Percentiles rank a stretch among this genome's conserved stretches.
phyloP scores from a whole-genome alignment of 2,329 filamentous ascomycete species.

The Colletotrichum sp. region DNA sequence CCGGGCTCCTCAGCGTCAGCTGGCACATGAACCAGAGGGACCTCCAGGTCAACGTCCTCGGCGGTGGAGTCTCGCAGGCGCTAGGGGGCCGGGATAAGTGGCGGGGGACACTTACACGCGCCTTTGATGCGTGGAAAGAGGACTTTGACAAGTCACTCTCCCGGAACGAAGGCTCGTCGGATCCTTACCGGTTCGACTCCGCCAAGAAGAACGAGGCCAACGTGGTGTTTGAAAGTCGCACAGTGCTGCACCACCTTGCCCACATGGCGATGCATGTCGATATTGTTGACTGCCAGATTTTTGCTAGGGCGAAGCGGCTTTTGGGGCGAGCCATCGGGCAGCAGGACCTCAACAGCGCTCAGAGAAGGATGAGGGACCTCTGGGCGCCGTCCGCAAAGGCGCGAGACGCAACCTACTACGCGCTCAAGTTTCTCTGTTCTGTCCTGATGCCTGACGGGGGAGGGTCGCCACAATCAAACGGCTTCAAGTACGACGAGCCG shows the following conservation, averaged over 20 bases:
- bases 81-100: conserved; percentile 90
- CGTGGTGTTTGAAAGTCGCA: conserved; percentile 82
- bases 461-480: conserved; percentile 28
- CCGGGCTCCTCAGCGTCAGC: conserved; percentile 88
- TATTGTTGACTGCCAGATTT: conserved; percentile 97
- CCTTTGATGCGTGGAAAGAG: conserved; percentile 92
- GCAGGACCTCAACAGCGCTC: conserved; percentile 79
- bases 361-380: conserved; percentile 81
- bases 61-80: conserved; percentile 71
- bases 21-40: conserved; percentile 99
- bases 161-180: conserved; percentile 55
- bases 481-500: conserved; percentile 47
- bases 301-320: conserved; percentile 83
- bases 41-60: conserved; percentile 87
- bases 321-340: conserved; percentile 85
- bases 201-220: conserved; percentile 66
- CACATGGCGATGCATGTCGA: conserved; percentile 99
- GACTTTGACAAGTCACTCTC: conserved; percentile 86
- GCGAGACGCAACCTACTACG: conserved; percentile 91
- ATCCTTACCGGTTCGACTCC: conserved; percentile 61
- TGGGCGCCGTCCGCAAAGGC: conserved; percentile 92
- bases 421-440: conserved; percentile 85
- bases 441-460: conserved; percentile 70
- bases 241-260: conserved; percentile 88
- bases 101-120: conserved; percentile 82